A percentile compares a stretch with the other conserved stretches of the same genome.
phyloP scores from a whole-genome alignment of 163 green algal species.

The Prototheca wickerhamii region DNA sequence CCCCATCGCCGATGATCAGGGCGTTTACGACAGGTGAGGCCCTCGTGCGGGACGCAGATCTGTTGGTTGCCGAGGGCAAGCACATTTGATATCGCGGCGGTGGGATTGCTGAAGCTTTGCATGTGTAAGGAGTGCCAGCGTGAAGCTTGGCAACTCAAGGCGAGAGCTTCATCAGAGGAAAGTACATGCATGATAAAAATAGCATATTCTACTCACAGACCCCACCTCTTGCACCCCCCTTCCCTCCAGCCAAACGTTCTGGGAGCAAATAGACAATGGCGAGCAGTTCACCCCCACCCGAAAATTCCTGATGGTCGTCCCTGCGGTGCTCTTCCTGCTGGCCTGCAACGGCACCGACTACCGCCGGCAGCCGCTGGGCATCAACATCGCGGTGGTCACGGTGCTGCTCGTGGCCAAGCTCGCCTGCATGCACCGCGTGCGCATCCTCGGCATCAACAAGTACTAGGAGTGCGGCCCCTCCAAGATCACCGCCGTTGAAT shows the following conservation, averaged over 20 bases:
- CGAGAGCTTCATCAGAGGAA: too few species aligned
- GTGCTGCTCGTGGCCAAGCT: constrained; percentile 86
- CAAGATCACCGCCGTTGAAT: too few species aligned
- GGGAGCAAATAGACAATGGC: constrained; percentile 93
- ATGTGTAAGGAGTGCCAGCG: too few species aligned
- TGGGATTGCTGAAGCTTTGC: too few species aligned
- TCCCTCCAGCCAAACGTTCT: constrained; percentile 73
- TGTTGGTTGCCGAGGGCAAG: too few species aligned
- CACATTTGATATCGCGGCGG: too few species aligned
- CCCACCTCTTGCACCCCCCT: neutral
- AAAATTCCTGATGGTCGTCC: constrained; percentile 91
- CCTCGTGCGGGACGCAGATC: neutral
- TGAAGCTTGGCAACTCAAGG: too few species aligned
- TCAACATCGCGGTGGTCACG: constrained; percentile 81
- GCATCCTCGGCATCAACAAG: constrained; percentile 87
- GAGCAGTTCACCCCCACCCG: constrained; percentile 81
- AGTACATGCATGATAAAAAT: too few species aligned
- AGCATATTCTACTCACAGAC: neutral
- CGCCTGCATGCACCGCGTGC: constrained; percentile 81
- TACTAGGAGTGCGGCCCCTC: constrained; percentile 40
- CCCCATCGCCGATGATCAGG: constrained; percentile 72
- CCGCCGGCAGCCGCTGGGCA: constrained; percentile 64
- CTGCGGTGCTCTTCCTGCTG: constrained; percentile 79
- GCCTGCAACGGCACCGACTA: constrained; percentile 84
- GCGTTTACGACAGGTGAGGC: constrained; percentile 69